Conservation (phyloP, 2,329 filamentous ascomycete species). For the Hymenoscyphus fructigenus region DNA sequence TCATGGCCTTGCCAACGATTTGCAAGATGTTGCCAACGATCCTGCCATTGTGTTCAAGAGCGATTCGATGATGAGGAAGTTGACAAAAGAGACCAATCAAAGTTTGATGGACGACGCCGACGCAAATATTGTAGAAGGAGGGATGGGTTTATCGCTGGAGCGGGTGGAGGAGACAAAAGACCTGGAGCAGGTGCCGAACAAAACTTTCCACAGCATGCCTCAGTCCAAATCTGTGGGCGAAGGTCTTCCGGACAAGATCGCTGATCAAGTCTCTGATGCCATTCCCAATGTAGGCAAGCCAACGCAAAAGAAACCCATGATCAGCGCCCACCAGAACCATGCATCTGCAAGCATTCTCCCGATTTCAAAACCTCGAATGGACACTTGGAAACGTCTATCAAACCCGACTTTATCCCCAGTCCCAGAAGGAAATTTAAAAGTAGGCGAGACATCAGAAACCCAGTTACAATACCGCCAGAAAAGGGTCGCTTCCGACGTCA, state of each 20-base stretch:
- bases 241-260: constrained; percentile 95
- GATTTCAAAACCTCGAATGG: too few species aligned
- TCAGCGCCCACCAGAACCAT: too few species aligned
- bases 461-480: constrained; percentile 17
- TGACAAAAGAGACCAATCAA: constrained; percentile 17
- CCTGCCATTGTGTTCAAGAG: constrained; percentile 24
- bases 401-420: too few species aligned
- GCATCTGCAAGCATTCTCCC: too few species aligned
- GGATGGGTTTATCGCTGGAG: not conserved
- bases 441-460: not conserved
- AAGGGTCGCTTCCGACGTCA: constrained; percentile 27
- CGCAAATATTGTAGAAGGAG: not conserved
- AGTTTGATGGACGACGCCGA: not conserved
- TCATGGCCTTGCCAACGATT: constrained; percentile 33
- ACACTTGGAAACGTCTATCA: too few species aligned
- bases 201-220: not conserved
- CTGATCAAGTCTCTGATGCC: constrained; percentile 97
- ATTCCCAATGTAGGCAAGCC: constrained; percentile 69
- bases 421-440: not conserved
- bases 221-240: constrained; percentile 86
- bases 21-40: constrained; percentile 28
- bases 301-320: not conserved
- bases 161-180: not conserved
- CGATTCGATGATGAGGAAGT: constrained; percentile 16
- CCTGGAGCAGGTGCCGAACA: not conserved